These are phyloP conservation scores for Vaccinium myrtillus DNA, from an alignment of 148 eudicot species.

Conservation along the genomic window DNA sequence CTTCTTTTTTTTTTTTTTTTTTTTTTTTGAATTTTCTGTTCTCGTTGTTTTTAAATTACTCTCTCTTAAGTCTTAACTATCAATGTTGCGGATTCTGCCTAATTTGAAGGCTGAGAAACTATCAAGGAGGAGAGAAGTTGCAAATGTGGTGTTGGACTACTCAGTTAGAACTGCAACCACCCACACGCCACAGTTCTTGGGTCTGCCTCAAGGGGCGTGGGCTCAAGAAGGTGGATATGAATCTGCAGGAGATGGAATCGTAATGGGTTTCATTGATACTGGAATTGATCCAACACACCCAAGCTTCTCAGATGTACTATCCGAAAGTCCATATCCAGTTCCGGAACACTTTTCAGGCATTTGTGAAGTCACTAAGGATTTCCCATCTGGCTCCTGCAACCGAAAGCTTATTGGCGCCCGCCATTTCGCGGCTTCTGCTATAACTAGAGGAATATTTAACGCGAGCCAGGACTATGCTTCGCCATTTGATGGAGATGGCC, in stretches of 20 bases:
- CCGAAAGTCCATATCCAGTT: slow-evolving; percentile 65
- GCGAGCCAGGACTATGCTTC: slow-evolving; percentile 91
- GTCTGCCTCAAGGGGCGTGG: slow-evolving; percentile 97
- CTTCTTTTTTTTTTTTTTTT: not conserved
- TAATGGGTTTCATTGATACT: slow-evolving; percentile 90
- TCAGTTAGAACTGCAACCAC: slow-evolving; percentile 89
- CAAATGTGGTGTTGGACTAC: slow-evolving; percentile 83
- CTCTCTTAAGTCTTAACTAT: slow-evolving; percentile 8
- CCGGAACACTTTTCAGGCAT: slow-evolving; percentile 87
- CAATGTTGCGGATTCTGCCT: slow-evolving; percentile 1
- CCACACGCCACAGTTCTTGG: slow-evolving; percentile 90
- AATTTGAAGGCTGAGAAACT: slow-evolving; percentile 69
- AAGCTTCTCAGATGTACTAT: slow-evolving; percentile 72
- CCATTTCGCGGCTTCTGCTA: slow-evolving; percentile 98
- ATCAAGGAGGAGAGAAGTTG: slow-evolving; percentile 75
- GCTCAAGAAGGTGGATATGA: slow-evolving; percentile 78
- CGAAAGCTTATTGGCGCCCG: slow-evolving; percentile 97
- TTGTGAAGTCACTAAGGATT: slow-evolving; percentile 92
- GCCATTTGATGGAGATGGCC: slow-evolving; percentile 98
- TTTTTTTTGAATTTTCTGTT: not conserved
- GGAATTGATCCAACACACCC: slow-evolving; percentile 93
- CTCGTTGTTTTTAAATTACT: not conserved
- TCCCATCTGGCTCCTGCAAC: slow-evolving; percentile 98
- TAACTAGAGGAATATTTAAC: slow-evolving; percentile 94
- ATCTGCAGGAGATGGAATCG: slow-evolving; percentile 91